phyloP scores from a whole-genome alignment of 2,329 filamentous ascomycete species.

The Verticillium klebahnii region DNA sequence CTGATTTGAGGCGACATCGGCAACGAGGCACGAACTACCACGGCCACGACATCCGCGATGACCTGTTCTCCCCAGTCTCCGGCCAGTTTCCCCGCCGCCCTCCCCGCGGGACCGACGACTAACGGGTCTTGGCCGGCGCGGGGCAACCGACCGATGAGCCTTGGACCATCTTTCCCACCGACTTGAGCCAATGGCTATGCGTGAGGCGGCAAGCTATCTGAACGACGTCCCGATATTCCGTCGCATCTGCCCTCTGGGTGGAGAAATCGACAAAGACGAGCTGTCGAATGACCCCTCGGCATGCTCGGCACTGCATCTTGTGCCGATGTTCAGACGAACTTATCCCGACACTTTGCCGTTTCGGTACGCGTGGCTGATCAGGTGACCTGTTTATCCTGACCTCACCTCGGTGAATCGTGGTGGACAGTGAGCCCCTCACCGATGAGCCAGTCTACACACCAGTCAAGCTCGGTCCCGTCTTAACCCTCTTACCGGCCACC shows the following conservation, averaged over 20 bases:
- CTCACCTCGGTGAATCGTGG: too few species aligned
- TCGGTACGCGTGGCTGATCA: not conserved
- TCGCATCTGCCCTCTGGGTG: not conserved
- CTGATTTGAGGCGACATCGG: not conserved
- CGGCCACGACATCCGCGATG: not conserved
- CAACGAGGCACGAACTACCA: not conserved
- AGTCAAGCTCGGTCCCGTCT: too few species aligned
- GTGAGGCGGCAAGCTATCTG: constrained; percentile 1
- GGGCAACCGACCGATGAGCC: not conserved
- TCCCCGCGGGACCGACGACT: not conserved
- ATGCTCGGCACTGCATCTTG: not conserved
- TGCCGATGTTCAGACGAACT: not conserved
- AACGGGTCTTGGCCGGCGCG: not conserved
- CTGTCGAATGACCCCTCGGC: not conserved
- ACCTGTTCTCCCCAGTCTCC: not conserved
- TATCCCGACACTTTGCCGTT: not conserved
- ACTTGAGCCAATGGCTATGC: constrained; percentile 2
- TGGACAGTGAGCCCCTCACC: too few species aligned
- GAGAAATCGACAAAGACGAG: not conserved
- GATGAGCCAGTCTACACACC: too few species aligned
- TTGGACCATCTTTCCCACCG: not conserved
- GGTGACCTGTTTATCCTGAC: not conserved
- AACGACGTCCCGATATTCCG: constrained; percentile 12
- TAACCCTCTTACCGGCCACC: too few species aligned
- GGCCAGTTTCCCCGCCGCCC: not conserved